Evolutionary conservation across 768 basidiomycete genomes (phyloP), one percentile per base, ranked within the genome.

Genomic region (Erythrobasidium yunnanense): DNA sequence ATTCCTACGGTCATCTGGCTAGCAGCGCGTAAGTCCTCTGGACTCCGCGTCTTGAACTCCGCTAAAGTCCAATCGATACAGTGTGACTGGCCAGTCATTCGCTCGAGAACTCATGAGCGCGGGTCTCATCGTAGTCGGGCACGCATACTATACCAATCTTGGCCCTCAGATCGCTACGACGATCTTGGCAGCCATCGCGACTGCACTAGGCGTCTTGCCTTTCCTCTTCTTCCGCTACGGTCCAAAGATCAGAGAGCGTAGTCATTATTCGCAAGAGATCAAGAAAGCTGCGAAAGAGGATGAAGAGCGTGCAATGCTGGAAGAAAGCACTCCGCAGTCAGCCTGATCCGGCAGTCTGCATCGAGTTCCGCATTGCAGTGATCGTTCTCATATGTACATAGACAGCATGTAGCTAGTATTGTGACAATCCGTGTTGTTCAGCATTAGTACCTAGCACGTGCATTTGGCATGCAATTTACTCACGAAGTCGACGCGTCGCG

Each of bases 11-110:
- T 13, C 6, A 45, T 58, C 56, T 22, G 23, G 8, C 11, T 4
- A 22, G 35, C 47, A 51, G 11, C 20, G 35, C 45, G 56, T 46
- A 18, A 22, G 35, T 32, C 23, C 29, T 23, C 42, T 29, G 33
- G 11, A 33, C 32, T 51, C 29, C 25, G 29, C 47, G 52, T 51
- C 47, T 50, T 15, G 35, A 46, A 51, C 49, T 29, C 30, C 4
- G 60, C 60, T 13, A 13, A 51, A 15, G 49, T 23, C 17, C 11
- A 51, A 13, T 51, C 23, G 17, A 25, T 13, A 51, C 49, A 51
- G 49, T 11, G 67, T 68, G 30, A 68, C 67, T 33, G 67, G 67
- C 3, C 67, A 68, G 30, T 65, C 62, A 5, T 65, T 68, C 32
- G 50, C 54, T 15, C 62, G 67, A 25, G 67, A 68, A 35, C 5